Conservation (phyloP, 768 basidiomycete species). For the Termitomyces sp. region DNA sequence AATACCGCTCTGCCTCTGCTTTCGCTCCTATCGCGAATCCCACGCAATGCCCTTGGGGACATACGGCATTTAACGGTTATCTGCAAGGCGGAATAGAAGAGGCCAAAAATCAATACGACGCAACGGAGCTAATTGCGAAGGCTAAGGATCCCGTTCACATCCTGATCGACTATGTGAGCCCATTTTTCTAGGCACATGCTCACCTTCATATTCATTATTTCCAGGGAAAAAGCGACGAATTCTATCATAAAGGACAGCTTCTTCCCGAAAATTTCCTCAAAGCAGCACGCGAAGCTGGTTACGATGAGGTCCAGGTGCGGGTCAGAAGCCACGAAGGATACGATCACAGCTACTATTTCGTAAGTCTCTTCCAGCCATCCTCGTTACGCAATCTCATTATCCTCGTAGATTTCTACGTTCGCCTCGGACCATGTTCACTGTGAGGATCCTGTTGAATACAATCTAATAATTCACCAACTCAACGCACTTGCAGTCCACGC, state of each 20-base stretch:
- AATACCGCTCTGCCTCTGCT: constrained; percentile 84
- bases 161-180: constrained; percentile 79
- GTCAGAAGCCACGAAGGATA: constrained; percentile 82
- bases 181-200: not conserved
- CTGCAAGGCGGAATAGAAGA: constrained; percentile 74
- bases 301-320: constrained; percentile 70
- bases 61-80: constrained; percentile 88
- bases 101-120: constrained; percentile 73
- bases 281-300: constrained; percentile 70
- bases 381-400: not conserved
- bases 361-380: constrained; percentile 18
- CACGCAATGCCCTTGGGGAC: constrained; percentile 83
- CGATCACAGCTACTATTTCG: constrained; percentile 90
- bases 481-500: constrained; percentile 65
- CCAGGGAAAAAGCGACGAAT: constrained; percentile 79
- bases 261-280: constrained; percentile 86
- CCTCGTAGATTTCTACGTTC: constrained; percentile 78
- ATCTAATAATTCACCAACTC: constrained; percentile 1
- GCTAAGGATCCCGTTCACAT: constrained; percentile 66
- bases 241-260: constrained; percentile 83
- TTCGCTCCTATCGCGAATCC: constrained; percentile 89
- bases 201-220: not conserved
- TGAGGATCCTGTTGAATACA: constrained; percentile 33
- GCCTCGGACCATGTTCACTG: constrained; percentile 87
- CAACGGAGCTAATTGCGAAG: constrained; percentile 74